These are phyloP conservation scores for Fusarium continuum DNA, from an alignment of 2,329 filamentous ascomycete species.

Conservation along the genomic window DNA sequence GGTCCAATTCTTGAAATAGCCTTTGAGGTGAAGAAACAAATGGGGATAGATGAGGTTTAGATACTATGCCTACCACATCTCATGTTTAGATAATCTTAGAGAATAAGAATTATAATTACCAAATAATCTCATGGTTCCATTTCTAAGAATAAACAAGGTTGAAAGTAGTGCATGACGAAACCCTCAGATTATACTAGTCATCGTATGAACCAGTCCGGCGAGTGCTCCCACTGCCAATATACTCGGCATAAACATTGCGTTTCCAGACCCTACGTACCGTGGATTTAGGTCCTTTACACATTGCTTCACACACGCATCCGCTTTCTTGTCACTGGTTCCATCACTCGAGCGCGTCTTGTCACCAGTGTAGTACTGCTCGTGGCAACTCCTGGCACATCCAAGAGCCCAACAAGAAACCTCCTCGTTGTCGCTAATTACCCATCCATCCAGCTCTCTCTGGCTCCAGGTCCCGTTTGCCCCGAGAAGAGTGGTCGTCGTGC, in stretches of 20 bases:
- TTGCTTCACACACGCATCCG: constrained; percentile 25
- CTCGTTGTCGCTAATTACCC: constrained; percentile 20
- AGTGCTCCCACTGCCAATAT: not conserved
- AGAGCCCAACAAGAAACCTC: constrained; percentile 34
- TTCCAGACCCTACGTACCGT: not conserved
- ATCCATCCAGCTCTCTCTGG: constrained; percentile 35
- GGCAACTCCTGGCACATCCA: constrained; percentile 31
- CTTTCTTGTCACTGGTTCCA: constrained; percentile 11
- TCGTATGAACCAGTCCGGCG: not conserved
- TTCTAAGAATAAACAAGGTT: no score
- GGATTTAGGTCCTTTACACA: constrained; percentile 34
- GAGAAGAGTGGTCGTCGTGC: constrained; percentile 8
- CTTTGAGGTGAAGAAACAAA: no score
- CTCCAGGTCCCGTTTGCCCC: constrained; percentile 39
- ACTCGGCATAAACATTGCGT: not conserved
- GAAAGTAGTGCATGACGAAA: no score
- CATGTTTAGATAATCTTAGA: no score
- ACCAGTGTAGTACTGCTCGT: constrained; percentile 32
- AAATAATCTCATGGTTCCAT: no score
- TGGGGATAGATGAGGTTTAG: no score
- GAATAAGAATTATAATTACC: no score
- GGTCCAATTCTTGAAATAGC: not conserved
- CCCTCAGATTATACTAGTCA: not conserved
- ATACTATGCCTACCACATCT: no score
- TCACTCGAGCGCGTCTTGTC: constrained; percentile 20